Percentiles rank a stretch among this genome's conserved stretches.
phyloP scores from a whole-genome alignment of 768 basidiomycete species.

The Lactarius deliciosus region DNA sequence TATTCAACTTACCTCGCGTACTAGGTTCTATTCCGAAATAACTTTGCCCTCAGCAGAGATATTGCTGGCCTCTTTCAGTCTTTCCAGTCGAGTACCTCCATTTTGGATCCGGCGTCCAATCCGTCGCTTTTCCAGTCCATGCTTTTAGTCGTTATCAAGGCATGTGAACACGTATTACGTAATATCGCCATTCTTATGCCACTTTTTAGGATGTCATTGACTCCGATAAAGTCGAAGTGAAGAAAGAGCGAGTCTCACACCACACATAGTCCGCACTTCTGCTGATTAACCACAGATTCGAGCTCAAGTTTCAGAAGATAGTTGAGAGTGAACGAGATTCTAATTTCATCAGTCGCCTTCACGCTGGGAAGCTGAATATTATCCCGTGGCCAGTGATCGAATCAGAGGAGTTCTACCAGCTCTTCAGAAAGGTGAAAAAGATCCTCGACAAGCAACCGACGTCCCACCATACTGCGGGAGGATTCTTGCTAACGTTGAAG shows the following conservation, averaged over 20 bases:
- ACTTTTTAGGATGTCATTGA: no score
- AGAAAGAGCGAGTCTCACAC: no score
- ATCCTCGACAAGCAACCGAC: conserved; percentile 48
- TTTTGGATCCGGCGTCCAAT: conserved; percentile 61
- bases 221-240: no score
- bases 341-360: conserved; percentile 63
- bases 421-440: conserved; percentile 49
- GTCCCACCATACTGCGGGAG: conserved; percentile 52
- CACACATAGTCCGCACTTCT: no score
- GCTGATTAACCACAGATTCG: conserved; percentile 36
- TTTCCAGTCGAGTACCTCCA: conserved; percentile 55
- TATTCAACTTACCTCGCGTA: no score
- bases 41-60: conserved; percentile 61
- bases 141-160: conserved; percentile 64
- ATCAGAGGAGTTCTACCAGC: conserved; percentile 55
- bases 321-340: conserved; percentile 60
- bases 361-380: conserved; percentile 54
- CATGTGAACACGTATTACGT: conserved; percentile 18
- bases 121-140: conserved; percentile 59
- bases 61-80: conserved; percentile 62
- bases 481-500: conserved; percentile 55
- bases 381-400: conserved; percentile 70
- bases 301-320: conserved; percentile 59
- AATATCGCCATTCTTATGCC: no score
- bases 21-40: conserved; percentile 64